Base-by-base conservation (phyloP, 192 early-diverging fungal genomes). In the Gigaspora rosea region DNA sequence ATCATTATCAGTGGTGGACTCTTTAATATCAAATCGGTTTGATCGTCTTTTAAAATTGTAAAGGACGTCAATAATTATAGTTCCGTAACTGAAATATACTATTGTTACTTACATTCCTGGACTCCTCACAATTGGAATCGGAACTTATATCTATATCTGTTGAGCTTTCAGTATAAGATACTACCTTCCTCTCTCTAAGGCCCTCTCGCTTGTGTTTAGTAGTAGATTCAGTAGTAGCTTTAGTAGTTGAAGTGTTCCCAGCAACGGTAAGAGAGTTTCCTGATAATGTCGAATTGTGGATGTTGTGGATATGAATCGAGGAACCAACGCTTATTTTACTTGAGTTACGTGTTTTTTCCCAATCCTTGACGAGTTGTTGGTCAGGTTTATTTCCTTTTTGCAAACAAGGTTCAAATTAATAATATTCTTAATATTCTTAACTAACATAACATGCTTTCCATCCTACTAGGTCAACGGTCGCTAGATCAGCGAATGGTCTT, bases 321-420 rank as follows among this genome's bases (percentile, higher is more conserved):
- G 64, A 66, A 36, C 64, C 64, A 66, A 27, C 63, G 63, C 63
- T 65, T 65, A 65, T 65, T 65, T 65, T 66, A 47, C 64, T 66
- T 66, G 64, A 66, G 33, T 66, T 66, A 66, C 64, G 33, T 66
- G 64, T 66, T 66, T 66, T 66, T 66, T 66, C 64, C 64, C 64
- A 66, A 66, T 66, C 18, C 64, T 66, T 66, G 64, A 66, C 64
- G 33, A 27, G 64, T 66, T 66, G 64, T 66, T 66, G 20, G 64
- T 66, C 64, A 18, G 64, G 64, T 66, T 66, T 66, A 66, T 66
- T 66, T 66, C 35, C 64, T 32, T 66, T 66, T 66, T 47, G 64
- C 64, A 66, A 66, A 66, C 64, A 66, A 66, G 64, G 35, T 66
- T 66, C 35, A 66, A 66, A 66, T 66, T 66, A 66, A 66, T 66